Evolutionary conservation across 2,329 filamentous ascomycete genomes (phyloP), one percentile per base, ranked within the genome.

Genomic region (Proliferodiscus dingleyae): DNA sequence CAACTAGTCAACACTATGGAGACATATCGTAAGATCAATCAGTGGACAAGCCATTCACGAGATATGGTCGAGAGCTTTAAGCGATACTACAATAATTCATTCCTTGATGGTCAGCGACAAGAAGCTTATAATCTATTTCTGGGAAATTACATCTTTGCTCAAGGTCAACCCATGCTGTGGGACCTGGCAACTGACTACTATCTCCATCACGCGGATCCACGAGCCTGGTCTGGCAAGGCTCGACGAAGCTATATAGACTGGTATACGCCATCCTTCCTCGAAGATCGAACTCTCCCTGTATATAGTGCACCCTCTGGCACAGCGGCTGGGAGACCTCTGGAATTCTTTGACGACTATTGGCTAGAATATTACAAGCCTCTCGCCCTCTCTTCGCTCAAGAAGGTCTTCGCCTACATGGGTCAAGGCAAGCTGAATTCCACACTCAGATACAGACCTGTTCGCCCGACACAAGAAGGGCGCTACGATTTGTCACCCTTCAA

Each of bases 1-100:
- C 93, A 98, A 66, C 77, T 98, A 1, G 93, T 98, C 58, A 98
- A 98, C 64, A 98, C 93, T 0, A 97, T 98, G 90, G 90, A 95
- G 55, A 98, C 93, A 4, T 98, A 98, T 65, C 86, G 93, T 46
- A 97, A 97, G 68, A 95, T 96, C 64, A 97, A 97, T 56, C 91
- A 97, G 64, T 98, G 93, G 93, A 95, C 89, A 19, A 95, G 89
- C 58, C 89, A 95, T 65, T 96, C 91, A 2, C 80, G 93, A 55
- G 93, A 98, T 65, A 97, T 98, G 91, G 90, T 98, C 18, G 93
- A 98, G 68, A 95, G 89, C 64, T 96, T 98, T 72, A 98, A 97
- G 66, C 81, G 93, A 22, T 98, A 97, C 66, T 98, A 98, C 67
- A 95, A 97, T 69, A 98, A 98, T 62, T 95, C 91, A 0, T 98